Conservation (phyloP, 2,329 filamentous ascomycete species). For the Fusarium dlaminii region DNA sequence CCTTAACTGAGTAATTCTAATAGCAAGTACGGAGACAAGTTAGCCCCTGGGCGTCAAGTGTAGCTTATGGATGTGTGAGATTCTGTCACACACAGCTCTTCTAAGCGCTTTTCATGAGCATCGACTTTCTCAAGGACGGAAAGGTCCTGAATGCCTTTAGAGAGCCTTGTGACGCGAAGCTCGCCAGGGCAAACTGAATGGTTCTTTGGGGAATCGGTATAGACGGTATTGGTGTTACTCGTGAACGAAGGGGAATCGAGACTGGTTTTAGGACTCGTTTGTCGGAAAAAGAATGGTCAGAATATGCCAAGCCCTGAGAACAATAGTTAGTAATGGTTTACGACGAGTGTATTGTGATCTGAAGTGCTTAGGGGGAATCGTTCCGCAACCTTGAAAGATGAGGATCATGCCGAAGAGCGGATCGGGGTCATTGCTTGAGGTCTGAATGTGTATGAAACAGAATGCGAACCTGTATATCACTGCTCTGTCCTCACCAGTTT, state of each 20-base stretch:
- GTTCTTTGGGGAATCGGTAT: too few species aligned
- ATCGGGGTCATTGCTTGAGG: neutral
- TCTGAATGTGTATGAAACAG: neutral
- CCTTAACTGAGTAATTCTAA: too few species aligned
- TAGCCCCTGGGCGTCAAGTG: neutral
- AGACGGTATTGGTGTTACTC: too few species aligned
- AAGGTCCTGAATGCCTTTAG: neutral
- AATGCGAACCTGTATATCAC: too few species aligned
- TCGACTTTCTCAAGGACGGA: neutral
- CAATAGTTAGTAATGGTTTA: neutral
- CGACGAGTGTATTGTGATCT: fast-evolving
- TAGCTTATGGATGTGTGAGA: too few species aligned
- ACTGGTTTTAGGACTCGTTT: too few species aligned
- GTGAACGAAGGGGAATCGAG: neutral
- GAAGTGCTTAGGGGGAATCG: neutral
- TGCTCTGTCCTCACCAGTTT: neutral
- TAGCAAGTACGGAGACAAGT: too few species aligned
- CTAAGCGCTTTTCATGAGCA: neutral
- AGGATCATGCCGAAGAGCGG: neutral
- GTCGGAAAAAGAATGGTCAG: neutral
- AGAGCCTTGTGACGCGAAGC: neutral
- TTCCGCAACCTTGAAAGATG: neutral
- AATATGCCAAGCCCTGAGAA: neutral
- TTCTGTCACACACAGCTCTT: neutral
- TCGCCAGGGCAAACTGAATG: neutral